A percentile compares a stretch with the other conserved stretches of the same genome.
phyloP scores from a whole-genome alignment of 768 basidiomycete genomes.

The Russula griseocarnosa region DNA sequence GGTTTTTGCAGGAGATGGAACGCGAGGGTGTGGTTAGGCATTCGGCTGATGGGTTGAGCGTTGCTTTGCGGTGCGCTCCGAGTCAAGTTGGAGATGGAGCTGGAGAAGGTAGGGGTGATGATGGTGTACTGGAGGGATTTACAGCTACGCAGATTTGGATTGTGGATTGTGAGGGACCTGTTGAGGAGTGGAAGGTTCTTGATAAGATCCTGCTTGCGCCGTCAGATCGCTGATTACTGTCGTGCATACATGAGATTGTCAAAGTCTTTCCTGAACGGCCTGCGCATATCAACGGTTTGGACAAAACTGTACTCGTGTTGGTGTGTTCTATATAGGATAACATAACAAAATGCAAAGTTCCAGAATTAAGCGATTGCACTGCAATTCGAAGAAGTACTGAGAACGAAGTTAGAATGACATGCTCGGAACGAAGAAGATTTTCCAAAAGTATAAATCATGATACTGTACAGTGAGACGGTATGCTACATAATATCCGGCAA shows the following conservation, averaged over 20 bases:
- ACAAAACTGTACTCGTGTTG: not conserved
- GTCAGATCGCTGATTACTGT: slow-evolving; percentile 3
- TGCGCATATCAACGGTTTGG: not conserved
- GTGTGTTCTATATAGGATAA: not conserved
- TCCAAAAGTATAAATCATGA: slow-evolving; percentile 3
- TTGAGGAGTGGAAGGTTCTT: slow-evolving; percentile 53
- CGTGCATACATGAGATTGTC: too few species aligned
- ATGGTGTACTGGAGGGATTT: slow-evolving; percentile 38
- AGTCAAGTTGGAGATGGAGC: not conserved
- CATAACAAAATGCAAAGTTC: not conserved
- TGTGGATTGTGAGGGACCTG: slow-evolving; percentile 55
- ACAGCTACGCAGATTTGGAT: slow-evolving; percentile 54
- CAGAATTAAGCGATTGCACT: not conserved
- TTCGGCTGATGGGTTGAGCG: slow-evolving; percentile 21
- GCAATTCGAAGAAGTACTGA: not conserved
- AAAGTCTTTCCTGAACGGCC: not conserved
- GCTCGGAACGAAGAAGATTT: not conserved
- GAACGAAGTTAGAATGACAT: not conserved
- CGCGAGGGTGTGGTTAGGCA: slow-evolving; percentile 37
- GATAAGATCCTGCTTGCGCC: slow-evolving; percentile 35
- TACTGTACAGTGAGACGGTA: slow-evolving; percentile 20
- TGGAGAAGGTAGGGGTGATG: not conserved
- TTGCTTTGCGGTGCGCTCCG: slow-evolving; percentile 37
- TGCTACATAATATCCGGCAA: slow-evolving; percentile 13
- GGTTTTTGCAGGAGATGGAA: slow-evolving; percentile 44